Evolutionary conservation across 108 stramenopile genomes (phyloP), one percentile per base, ranked within the genome.

Genomic region (Cyclotella choctawhatcheeana): DNA sequence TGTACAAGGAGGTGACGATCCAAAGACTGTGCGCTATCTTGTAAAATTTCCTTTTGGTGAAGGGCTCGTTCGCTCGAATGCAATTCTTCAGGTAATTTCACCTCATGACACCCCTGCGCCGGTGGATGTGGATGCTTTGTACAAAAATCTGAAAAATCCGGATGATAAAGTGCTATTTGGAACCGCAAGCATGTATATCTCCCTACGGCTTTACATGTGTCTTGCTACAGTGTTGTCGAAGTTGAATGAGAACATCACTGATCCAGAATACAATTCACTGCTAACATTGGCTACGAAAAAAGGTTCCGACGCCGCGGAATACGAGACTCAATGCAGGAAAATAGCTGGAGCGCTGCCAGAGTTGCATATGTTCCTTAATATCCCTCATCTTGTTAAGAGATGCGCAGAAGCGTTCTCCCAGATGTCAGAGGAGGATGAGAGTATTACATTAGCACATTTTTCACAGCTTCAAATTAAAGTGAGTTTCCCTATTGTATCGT

Each of bases 41-140:
- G 82, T 93, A 26, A 81, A 85, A 48, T 84, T 95, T 67, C 58
- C 82, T n/a, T 95, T 78, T 58, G 94, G 90, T 6, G 64, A 74
- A 58, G 92, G 81, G 7, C 82, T 72, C 64, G 63, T 95, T n/a
- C 61, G 58, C 6, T 86, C 92, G 20, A 64, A 63, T 59, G 78
- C 86, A 12, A 84, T 95, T 37, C 50, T 85, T 25, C 80, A 89
- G 64, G 35, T 64, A 26, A 32, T 90, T 25, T 67, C 87, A 14
- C 45, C 77, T 5, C 70, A 27, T 25, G 80, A 88, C 31, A 73
- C 82, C 70, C 74, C 61, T 48, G 55, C 62, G 59, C 83, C 80
- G 55, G 18, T 58, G 63, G 26, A 58, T 10, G 37, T 40, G 12
- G 62, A 18, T 59, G 35, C n/a, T n/a, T 26, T 12, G 58, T 63